Evolutionary conservation across 2,329 filamentous ascomycete genomes (phyloP).

Genomic region (Chaetomiaceae sp.): DNA sequence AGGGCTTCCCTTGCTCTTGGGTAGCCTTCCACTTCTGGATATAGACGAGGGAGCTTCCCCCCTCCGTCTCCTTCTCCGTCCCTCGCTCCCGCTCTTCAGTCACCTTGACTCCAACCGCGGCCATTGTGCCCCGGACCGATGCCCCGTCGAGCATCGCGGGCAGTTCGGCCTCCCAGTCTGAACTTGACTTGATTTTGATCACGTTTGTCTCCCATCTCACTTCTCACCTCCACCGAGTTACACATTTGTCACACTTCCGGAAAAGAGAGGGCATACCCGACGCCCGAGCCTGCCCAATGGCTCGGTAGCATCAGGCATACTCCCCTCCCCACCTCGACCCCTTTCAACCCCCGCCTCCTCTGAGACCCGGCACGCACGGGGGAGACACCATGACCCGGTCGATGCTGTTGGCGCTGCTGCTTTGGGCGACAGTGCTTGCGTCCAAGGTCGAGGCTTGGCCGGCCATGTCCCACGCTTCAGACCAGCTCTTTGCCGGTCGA

Average conservation of each 20-base stretch:
- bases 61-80: conserved; percentile 17
- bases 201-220: conserved; percentile 17
- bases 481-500: not conserved
- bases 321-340: not conserved
- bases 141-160: conserved; percentile 12
- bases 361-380: not conserved
- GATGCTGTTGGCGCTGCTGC: conserved; percentile 22
- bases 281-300: conserved; percentile 9
- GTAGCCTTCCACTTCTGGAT: conserved; percentile 1
- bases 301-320: conserved; percentile 4
- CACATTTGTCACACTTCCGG: not conserved
- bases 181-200: conserved; percentile 3
- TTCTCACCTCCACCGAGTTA: not conserved
- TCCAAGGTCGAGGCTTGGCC: conserved; percentile 10
- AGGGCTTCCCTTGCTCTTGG: not conserved
- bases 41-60: conserved; percentile 18
- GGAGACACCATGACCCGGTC: conserved; percentile 13
- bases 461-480: not conserved
- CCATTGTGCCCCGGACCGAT: conserved; percentile 19
- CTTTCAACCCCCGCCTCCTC: conserved; percentile 1
- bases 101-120: conserved; percentile 1
- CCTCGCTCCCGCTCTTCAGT: conserved; percentile 6
- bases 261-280: conserved; percentile 1
- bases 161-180: conserved; percentile 15
- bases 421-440: conserved; percentile 7